Percentiles rank a stretch among this genome's conserved stretches.
phyloP scores from a whole-genome alignment of 352 stramenopile species.

The Globisporangium rhizosaccharum region DNA sequence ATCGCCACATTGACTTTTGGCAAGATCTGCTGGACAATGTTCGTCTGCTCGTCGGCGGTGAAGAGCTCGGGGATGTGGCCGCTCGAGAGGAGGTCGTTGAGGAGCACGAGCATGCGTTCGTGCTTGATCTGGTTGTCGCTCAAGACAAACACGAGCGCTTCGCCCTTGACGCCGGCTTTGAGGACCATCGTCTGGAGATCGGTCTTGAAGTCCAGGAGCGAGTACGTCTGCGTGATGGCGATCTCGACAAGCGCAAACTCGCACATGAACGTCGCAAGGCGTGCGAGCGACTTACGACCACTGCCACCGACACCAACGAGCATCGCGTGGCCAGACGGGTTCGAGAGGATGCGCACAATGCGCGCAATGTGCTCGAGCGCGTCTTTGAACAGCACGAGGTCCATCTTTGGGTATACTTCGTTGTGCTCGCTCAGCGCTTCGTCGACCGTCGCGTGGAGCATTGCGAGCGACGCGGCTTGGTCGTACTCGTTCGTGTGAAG shows the following conservation, averaged over 20 bases:
- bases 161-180: slow-evolving; percentile 90
- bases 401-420: slow-evolving; percentile 89
- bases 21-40: slow-evolving; percentile 84
- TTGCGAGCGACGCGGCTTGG: slow-evolving; percentile 72
- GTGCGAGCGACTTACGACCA: slow-evolving; percentile 91
- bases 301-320: slow-evolving; percentile 92
- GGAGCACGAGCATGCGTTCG: slow-evolving; percentile 92
- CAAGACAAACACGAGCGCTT: slow-evolving; percentile 90
- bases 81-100: slow-evolving; percentile 92
- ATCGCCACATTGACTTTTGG: slow-evolving; percentile 78
- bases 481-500: slow-evolving; percentile 89
- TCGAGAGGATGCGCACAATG: slow-evolving; percentile 94
- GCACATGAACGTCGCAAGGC: slow-evolving; percentile 90
- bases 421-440: slow-evolving; percentile 93
- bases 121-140: slow-evolving; percentile 94
- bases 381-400: slow-evolving; percentile 95
- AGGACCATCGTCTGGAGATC: slow-evolving; percentile 90
- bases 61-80: slow-evolving; percentile 93
- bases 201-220: slow-evolving; percentile 92
- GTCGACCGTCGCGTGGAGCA: slow-evolving; percentile 71
- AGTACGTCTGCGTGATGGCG: slow-evolving; percentile 87
- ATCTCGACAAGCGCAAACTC: slow-evolving; percentile 87
- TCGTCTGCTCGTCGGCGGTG: slow-evolving; percentile 86
- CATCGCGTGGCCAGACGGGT: slow-evolving; percentile 90
- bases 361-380: slow-evolving; percentile 92